These are phyloP conservation scores for Teunomyces gatunensis DNA, from an alignment of 805 yeast genomes.

Conservation along the genomic window DNA sequence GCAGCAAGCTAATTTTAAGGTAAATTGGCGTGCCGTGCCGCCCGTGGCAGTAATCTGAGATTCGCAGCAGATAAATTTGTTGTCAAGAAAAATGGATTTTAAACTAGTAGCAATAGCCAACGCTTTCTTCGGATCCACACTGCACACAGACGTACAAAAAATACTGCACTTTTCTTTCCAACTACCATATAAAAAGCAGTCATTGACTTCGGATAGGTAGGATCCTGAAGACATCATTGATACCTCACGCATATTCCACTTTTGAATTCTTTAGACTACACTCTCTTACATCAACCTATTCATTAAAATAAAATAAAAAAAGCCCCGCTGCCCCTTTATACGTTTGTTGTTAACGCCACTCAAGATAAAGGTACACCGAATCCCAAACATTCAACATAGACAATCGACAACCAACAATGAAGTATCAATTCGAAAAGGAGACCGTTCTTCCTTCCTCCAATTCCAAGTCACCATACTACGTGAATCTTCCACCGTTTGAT, in stretches of 20 bases:
- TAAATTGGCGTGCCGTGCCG: no score
- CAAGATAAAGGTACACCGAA: neutral
- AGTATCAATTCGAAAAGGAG: conserved; percentile 8
- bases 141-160: neutral
- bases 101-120: neutral
- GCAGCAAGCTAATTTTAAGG: no score
- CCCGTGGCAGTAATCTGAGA: no score
- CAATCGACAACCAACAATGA: neutral
- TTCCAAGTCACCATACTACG: conserved; percentile 35
- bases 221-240: neutral
- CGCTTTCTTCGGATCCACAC: conserved; percentile 1
- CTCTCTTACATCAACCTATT: neutral
- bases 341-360: neutral
- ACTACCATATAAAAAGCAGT: neutral
- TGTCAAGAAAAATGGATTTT: neutral
- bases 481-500: conserved; percentile 38
- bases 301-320: neutral
- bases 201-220: neutral
- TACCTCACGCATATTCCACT: neutral
- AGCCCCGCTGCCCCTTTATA: neutral
- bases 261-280: neutral
- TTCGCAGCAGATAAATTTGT: neutral
- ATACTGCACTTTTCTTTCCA: neutral
- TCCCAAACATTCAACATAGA: neutral
- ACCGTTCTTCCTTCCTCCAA: conserved; percentile 31